phyloP scores from a whole-genome alignment of 805 yeast genomes.

The Hyphopichia homilentoma region DNA sequence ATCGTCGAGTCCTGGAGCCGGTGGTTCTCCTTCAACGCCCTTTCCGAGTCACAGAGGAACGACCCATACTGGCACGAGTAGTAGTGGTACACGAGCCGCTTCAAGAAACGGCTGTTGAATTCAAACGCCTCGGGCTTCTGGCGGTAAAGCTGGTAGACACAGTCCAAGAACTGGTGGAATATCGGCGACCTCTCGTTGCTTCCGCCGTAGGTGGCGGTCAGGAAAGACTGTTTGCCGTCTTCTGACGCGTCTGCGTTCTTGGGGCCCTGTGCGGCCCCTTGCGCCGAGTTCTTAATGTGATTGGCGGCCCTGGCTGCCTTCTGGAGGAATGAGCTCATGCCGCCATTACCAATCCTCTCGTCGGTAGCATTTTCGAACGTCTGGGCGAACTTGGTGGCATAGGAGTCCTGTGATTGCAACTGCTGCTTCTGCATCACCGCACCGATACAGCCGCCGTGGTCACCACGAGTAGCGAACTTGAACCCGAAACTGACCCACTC shows the following conservation, averaged over 20 bases:
- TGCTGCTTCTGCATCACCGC: slow-evolving; percentile 24
- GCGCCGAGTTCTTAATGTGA: slow-evolving; percentile 37
- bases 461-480: slow-evolving; percentile 78
- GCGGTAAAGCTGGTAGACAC: slow-evolving; percentile 71
- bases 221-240: slow-evolving; percentile 19
- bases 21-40: slow-evolving; percentile 42
- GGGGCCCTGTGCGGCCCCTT: slow-evolving; percentile 9
- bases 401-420: slow-evolving; percentile 9
- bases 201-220: slow-evolving; percentile 31
- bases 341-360: slow-evolving; percentile 6
- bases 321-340: slow-evolving; percentile 33
- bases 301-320: slow-evolving; percentile 43
- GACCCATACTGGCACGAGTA: slow-evolving; percentile 96
- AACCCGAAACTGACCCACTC: slow-evolving; percentile 97
- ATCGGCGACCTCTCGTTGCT: slow-evolving; percentile 65
- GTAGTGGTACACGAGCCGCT: slow-evolving; percentile 80
- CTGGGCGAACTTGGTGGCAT: slow-evolving; percentile 2
- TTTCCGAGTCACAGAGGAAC: slow-evolving; percentile 73
- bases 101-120: slow-evolving; percentile 81
- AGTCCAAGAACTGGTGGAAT: slow-evolving; percentile 91
- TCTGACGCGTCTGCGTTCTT: slow-evolving; percentile 12
- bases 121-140: slow-evolving; percentile 77
- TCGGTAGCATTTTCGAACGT: slow-evolving; percentile 7
- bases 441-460: slow-evolving; percentile 58
- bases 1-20: slow-evolving; percentile 50